Evolutionary conservation across 352 stramenopile genomes (phyloP), one percentile per base, ranked within the genome.

Genomic region (Pythium insidiosum): DNA sequence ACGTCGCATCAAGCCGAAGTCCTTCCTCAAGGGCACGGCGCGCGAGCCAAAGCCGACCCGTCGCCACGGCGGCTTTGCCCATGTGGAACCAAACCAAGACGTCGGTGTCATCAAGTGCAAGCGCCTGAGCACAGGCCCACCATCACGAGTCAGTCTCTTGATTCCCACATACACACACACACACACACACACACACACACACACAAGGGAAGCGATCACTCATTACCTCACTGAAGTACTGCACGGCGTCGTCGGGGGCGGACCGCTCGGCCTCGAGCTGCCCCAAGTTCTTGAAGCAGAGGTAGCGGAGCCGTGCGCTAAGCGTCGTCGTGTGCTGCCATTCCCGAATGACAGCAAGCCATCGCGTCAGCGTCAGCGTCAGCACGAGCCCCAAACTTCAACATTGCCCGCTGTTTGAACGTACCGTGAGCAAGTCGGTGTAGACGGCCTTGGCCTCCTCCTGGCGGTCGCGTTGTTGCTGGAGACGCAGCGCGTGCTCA

Each of bases 81-180:
- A 87, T 78, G 28, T 89, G 67, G 45, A 58, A 75, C 76, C 76
- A 89, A 22, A 89, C 74, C 7, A 86, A 53, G n/a, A 84, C 76
- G 50, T 89, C 76, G 15, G 76, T 83, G 2, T 51, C 73, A 40
- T 89, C 76, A 19, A 84, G 36, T 20, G 61, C 56, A 11, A 88
- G 28, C 15, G 76, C 76, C 67, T 79, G 13, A 22, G 11, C 20
- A 30, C 0, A 24, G 38, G 15, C n/a, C 12, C 3, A 16, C n/a
- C 21, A 45, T n/a, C n/a, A n/a, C n/a, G n/a, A n/a, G n/a, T n/a
- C n/a, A n/a, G n/a, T n/a, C n/a, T n/a, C n/a, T n/a, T n/a, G n/a
- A n/a, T n/a, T n/a, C n/a, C n/a, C n/a, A n/a, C n/a, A n/a, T n/a
- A n/a, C n/a, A n/a, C n/a, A n/a, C n/a, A n/a, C n/a, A n/a, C n/a